These are phyloP conservation scores for Chalciporus pseudorubinellus DNA, from an alignment of 768 basidiomycete species.

Conservation along the genomic window DNA sequence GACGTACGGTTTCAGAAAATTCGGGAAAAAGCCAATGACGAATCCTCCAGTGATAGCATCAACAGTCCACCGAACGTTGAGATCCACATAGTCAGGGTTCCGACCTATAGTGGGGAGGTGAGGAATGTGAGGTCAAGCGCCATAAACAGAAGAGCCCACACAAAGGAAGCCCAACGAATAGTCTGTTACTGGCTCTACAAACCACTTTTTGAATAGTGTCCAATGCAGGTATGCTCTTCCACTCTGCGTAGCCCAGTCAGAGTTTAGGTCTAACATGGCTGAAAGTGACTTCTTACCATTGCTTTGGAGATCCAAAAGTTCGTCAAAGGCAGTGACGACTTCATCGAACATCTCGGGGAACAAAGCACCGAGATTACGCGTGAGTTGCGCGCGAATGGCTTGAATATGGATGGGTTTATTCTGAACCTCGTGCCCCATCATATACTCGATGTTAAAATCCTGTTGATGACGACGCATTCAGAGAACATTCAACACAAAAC, in stretches of 20 bases:
- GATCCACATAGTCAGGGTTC: conserved; percentile 32
- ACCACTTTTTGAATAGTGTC: conserved; percentile 35
- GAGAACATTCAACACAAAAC: neutral
- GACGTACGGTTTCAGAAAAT: conserved; percentile 32
- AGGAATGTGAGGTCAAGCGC: no score
- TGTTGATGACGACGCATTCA: conserved; percentile 8
- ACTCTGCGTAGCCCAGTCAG: conserved; percentile 28
- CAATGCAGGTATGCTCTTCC: conserved; percentile 33
- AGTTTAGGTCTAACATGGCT: no score
- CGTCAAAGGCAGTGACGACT: conserved; percentile 38
- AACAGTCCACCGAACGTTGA: conserved; percentile 30
- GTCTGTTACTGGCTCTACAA: conserved; percentile 41
- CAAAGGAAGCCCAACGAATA: conserved; percentile 48
- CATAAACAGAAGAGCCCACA: conserved; percentile 10
- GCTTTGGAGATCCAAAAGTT: conserved; percentile 27
- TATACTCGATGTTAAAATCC: conserved; percentile 37
- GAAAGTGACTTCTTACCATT: conserved; percentile 4
- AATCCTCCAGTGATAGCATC: conserved; percentile 22
- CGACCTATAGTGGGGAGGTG: conserved; percentile 19
- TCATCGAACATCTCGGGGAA: conserved; percentile 46
- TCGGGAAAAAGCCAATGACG: conserved; percentile 31
- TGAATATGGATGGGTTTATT: conserved; percentile 28
- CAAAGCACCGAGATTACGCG: conserved; percentile 36
- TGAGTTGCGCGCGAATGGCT: conserved; percentile 28
- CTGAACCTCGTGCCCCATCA: conserved; percentile 30